Evolutionary conservation across 441 rosid species (phyloP).

Genomic region (Adansonia madagascariensis): DNA sequence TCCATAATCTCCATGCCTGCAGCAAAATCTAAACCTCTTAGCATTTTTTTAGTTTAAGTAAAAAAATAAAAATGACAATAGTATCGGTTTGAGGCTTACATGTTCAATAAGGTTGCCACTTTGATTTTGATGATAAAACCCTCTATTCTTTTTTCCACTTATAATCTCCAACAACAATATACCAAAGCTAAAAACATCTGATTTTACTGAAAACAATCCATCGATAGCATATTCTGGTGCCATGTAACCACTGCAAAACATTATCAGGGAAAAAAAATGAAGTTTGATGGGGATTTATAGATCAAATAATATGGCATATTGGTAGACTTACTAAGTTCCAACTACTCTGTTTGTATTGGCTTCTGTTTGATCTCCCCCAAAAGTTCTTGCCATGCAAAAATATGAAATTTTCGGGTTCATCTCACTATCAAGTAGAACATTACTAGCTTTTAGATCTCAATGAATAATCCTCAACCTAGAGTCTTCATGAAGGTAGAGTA

Average conservation of each 20-base stretch:
- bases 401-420: slow-evolving; percentile 9
- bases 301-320: background rate
- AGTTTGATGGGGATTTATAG: background rate
- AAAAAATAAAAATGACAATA: background rate
- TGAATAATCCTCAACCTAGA: slow-evolving; percentile 12
- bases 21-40: background rate
- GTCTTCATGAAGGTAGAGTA: slow-evolving; percentile 11
- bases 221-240: slow-evolving; percentile 50
- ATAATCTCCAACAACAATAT: slow-evolving; percentile 39
- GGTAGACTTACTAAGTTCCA: slow-evolving; percentile 17
- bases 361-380: slow-evolving; percentile 11
- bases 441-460: background rate
- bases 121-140: slow-evolving; percentile 9
- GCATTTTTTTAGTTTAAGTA: background rate
- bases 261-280: background rate
- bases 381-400: slow-evolving; percentile 17
- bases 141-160: slow-evolving; percentile 34
- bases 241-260: slow-evolving; percentile 38
- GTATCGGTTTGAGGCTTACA: slow-evolving; percentile 3
- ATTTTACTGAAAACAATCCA: slow-evolving; percentile 41
- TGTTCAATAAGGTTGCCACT: slow-evolving; percentile 34
- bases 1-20: slow-evolving; percentile 53
- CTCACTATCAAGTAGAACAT: slow-evolving; percentile 6
- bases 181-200: slow-evolving; percentile 49
- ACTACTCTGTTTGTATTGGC: slow-evolving; percentile 13